These are phyloP conservation scores for Mycosarcoma maydis DNA, from an alignment of 1,284 basidiomycete species.

Conservation along the genomic window DNA sequence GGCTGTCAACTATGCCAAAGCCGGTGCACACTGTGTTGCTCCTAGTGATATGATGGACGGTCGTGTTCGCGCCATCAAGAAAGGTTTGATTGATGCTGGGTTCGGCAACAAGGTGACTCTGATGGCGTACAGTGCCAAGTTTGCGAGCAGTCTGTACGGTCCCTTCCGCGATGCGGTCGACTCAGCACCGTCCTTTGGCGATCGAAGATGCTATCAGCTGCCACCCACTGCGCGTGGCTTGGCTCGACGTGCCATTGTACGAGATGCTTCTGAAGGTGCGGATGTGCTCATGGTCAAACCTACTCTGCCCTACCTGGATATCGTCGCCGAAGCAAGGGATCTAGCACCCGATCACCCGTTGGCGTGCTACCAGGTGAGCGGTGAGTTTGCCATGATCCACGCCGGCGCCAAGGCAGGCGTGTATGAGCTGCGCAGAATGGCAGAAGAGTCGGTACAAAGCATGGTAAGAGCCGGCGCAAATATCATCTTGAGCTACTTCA, in stretches of 20 bases:
- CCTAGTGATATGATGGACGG: constrained; percentile 99
- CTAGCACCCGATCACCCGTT: constrained; percentile 86
- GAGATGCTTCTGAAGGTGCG: constrained; percentile 90
- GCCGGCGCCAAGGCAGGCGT: constrained; percentile 92
- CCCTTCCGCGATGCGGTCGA: constrained; percentile 98
- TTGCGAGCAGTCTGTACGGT: constrained; percentile 94
- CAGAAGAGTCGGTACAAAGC: constrained; percentile 88
- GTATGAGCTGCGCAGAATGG: constrained; percentile 90
- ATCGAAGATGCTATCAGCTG: constrained; percentile 97
- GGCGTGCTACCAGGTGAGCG: constrained; percentile 80
- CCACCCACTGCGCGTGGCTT: constrained; percentile 88
- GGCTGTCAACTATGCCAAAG: constrained; percentile 88
- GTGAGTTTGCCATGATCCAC: constrained; percentile 95
- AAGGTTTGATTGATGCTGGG: constrained; percentile 81
- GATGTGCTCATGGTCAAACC: constrained; percentile 99
- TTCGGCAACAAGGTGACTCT: constrained; percentile 78
- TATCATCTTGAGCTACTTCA: constrained; percentile 91
- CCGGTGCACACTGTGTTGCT: constrained; percentile 96
- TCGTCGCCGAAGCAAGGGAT: constrained; percentile 86
- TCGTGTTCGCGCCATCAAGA: constrained; percentile 87
- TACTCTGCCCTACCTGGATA: constrained; percentile 92
- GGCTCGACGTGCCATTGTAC: constrained; percentile 88
- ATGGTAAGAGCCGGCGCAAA: constrained; percentile 92
- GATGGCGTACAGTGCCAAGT: constrained; percentile 99
- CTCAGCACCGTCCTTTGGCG: constrained; percentile 90